Evolutionary conservation across 208 protist genomes (phyloP).

Genomic region (Leishmania turanica): DNA sequence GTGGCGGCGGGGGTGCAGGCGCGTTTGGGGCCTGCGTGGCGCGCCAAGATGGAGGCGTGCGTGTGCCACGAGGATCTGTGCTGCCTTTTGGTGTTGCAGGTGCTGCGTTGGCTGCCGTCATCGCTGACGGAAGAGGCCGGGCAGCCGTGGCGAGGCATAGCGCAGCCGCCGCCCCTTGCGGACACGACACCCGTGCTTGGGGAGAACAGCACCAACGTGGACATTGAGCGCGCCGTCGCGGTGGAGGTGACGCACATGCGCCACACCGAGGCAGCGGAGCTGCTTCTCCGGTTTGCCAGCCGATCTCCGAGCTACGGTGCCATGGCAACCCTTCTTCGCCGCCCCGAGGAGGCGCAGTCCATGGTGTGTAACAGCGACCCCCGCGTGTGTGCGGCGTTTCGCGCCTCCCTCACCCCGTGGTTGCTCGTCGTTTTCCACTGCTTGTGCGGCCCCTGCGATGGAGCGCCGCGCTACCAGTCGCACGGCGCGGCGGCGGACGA

Average conservation of each 20-base stretch:
- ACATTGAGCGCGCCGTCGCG: constrained; percentile 70
- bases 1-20: not conserved
- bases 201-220: constrained; percentile 20
- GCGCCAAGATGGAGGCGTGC: constrained; percentile 3
- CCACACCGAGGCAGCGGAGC: constrained; percentile 30
- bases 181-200: constrained; percentile 17
- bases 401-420: constrained; percentile 69
- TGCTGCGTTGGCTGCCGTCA: constrained; percentile 73
- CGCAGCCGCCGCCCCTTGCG: constrained; percentile 13
- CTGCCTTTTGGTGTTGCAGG: constrained; percentile 61
- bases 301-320: constrained; percentile 44
- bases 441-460: constrained; percentile 25
- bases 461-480: not conserved
- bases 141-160: constrained; percentile 6
- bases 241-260: constrained; percentile 67
- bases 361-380: constrained; percentile 38
- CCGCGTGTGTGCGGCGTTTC: constrained; percentile 56
- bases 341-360: constrained; percentile 29
- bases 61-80: constrained; percentile 38
- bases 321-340: constrained; percentile 48
- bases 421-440: constrained; percentile 64
- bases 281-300: constrained; percentile 49
- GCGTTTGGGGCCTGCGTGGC: constrained; percentile 15
- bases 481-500: not conserved
- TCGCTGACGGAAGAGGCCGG: constrained; percentile 2